Evolutionary conservation across 2,329 filamentous ascomycete species (phyloP), one percentile per base, ranked within the genome.

Genomic region (Corynespora cassiicola): DNA sequence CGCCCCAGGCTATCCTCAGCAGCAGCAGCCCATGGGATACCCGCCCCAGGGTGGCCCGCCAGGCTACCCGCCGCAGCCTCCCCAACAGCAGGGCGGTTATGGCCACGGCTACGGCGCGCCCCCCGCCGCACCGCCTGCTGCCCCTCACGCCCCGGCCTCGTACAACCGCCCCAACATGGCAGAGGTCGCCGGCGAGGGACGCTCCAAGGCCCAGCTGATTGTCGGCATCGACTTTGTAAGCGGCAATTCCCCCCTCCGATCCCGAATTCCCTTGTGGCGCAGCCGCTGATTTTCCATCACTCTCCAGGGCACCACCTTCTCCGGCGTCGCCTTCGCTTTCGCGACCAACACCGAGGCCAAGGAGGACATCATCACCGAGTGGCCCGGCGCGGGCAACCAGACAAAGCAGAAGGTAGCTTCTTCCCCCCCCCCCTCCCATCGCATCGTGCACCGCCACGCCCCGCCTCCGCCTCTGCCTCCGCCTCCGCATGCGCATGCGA

Each of bases 331-430:
- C 20, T 99, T 96, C 67, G 85, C 85, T 27, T 88, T 88, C 72
- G 91, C 91, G 46, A 96, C 92, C 44, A 96, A 96, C 74, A 95
- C 92, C 56, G 91, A 96, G 71, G 90, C 91, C 45, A 95, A 96
- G 70, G 94, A 97, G 72, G 92, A 97, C 70, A 97, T 97, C 60
- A 99, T 99, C 60, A 95, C 92, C 49, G 94, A 99, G 74, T 99
- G 94, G 94, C 94, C 94, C 17, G 94, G 94, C 56, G 91, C 94
- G 22, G 94, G 94, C 55, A 96, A 94, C 39, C 92, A 96, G 69
- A 96, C 94, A 33, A 97, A 97, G 75, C 94, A 99, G 75, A 99
- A 99, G 86, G 92, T 95, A 69, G 42, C 50, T 48, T 42, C 11
- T 7, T 5, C 8, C 8, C 9, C 24, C 24, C 10, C 11, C 14